Conservation (phyloP, 2,329 filamentous ascomycete species). For the Colletotrichum destructivum region DNA sequence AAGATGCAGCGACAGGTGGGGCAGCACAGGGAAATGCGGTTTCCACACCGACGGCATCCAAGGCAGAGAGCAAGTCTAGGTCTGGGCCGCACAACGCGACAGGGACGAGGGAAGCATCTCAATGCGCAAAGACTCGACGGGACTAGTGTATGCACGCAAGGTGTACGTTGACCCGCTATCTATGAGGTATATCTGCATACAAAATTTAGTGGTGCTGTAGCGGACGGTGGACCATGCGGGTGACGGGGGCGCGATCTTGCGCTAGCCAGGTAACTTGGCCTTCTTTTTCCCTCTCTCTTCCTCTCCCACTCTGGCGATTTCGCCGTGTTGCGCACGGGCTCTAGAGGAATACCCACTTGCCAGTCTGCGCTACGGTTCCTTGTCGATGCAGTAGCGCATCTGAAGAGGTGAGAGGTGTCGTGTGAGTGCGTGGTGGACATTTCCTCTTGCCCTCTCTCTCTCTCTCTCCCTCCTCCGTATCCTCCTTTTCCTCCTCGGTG, state of each 20-base stretch:
- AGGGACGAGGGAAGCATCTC: constrained; percentile 25
- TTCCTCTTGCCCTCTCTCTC: not conserved
- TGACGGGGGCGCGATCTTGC: constrained; percentile 37
- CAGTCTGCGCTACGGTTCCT: constrained; percentile 32
- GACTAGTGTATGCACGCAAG: constrained; percentile 23
- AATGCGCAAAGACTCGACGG: constrained; percentile 17
- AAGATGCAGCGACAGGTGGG: constrained; percentile 12
- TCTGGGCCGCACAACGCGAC: constrained; percentile 5
- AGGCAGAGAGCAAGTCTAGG: constrained; percentile 18
- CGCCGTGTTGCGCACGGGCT: constrained; percentile 26
- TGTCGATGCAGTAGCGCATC: constrained; percentile 33
- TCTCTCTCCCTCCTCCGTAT: not conserved
- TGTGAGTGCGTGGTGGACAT: constrained; percentile 29
- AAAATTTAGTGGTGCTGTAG: not conserved
- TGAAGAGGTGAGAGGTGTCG: constrained; percentile 18
- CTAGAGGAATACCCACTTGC: constrained; percentile 26
- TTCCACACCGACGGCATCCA: constrained; percentile 40
- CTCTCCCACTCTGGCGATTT: too few relatives aligned
- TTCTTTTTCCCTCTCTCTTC: not conserved
- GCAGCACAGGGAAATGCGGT: constrained; percentile 25
- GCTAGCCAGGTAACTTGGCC: constrained; percentile 21
- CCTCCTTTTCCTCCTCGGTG: not conserved
- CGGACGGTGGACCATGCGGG: constrained; percentile 19
- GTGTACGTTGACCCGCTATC: not conserved
- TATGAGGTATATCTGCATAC: constrained; percentile 29